A percentile compares a stretch with the other conserved stretches of the same genome.
Conservation (phyloP, 1,139 yeast genomes). For the Geotrichum candidum region DNA sequence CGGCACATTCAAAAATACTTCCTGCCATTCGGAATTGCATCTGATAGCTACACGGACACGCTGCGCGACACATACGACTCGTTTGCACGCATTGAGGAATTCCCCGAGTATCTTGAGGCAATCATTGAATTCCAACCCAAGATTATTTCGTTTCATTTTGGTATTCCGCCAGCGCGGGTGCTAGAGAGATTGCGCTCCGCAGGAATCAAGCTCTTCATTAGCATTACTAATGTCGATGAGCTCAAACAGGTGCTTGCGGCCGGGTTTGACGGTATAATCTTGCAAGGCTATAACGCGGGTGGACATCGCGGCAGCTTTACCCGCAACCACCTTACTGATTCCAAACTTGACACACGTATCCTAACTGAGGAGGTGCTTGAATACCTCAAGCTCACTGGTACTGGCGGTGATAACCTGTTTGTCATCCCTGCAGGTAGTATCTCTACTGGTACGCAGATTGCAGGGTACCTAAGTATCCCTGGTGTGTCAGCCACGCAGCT, state of each 20-base stretch:
- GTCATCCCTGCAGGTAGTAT: slow-evolving; percentile 3
- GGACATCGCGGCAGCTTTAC: slow-evolving; percentile 4
- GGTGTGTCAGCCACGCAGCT: slow-evolving; percentile 1
- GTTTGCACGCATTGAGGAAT: not conserved
- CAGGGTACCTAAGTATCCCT: not conserved
- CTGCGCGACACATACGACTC: not conserved
- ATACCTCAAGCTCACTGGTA: not conserved
- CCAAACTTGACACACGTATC: not conserved
- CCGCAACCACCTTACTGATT: not conserved
- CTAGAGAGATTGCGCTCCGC: not conserved
- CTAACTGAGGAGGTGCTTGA: not conserved
- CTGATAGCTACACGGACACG: not conserved
- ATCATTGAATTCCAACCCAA: not conserved
- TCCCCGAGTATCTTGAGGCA: not conserved
- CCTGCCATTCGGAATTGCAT: not conserved
- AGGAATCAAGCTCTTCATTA: not conserved
- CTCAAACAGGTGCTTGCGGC: not conserved
- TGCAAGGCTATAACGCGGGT: slow-evolving; percentile 5
- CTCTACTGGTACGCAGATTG: not conserved
- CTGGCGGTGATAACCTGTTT: not conserved
- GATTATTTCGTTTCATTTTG: slow-evolving; percentile 5
- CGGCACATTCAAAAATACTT: not conserved
- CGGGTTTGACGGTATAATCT: not conserved
- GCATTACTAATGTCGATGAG: not conserved
- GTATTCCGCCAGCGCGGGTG: slow-evolving; percentile 2